These are phyloP conservation scores for Arthromyces matolae DNA, from an alignment of 768 basidiomycete species.

Conservation along the genomic window DNA sequence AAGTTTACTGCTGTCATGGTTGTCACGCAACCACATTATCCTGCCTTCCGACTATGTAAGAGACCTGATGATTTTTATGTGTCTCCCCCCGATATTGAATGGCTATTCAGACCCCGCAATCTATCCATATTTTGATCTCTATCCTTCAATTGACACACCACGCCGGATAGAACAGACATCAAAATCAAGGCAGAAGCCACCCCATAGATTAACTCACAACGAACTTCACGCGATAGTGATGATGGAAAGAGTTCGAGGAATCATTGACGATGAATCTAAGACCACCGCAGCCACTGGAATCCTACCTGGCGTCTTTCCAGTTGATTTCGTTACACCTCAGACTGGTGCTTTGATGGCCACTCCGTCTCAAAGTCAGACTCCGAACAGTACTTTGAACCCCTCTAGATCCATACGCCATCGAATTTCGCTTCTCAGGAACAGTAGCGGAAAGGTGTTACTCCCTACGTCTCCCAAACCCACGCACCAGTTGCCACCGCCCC, in stretches of 20 bases:
- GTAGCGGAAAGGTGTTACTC: too few relatives aligned
- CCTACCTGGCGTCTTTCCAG: background rate
- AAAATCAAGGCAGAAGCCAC: background rate
- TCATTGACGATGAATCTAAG: background rate
- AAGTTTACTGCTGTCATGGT: background rate
- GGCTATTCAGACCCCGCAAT: slow-evolving; percentile 24
- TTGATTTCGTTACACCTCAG: background rate
- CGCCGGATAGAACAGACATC: slow-evolving; percentile 4
- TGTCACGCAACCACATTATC: slow-evolving; percentile 15
- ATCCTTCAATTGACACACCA: slow-evolving; percentile 18
- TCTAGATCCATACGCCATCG: too few relatives aligned
- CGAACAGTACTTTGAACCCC: too few relatives aligned
- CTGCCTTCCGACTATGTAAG: slow-evolving; percentile 23
- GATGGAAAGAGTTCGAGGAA: slow-evolving; percentile 26
- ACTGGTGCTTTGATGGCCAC: too few relatives aligned
- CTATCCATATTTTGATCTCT: slow-evolving; percentile 35
- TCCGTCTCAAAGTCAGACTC: too few relatives aligned
- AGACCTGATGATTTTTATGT: background rate
- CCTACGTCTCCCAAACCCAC: too few relatives aligned
- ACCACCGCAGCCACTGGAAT: background rate
- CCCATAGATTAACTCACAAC: slow-evolving; percentile 27
- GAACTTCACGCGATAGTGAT: slow-evolving; percentile 35
- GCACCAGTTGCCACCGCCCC: too few relatives aligned
- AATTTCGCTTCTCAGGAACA: too few relatives aligned
- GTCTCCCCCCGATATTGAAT: background rate